Base-by-base conservation (phyloP, 805 yeast genomes). In the Millerago galiae region DNA sequence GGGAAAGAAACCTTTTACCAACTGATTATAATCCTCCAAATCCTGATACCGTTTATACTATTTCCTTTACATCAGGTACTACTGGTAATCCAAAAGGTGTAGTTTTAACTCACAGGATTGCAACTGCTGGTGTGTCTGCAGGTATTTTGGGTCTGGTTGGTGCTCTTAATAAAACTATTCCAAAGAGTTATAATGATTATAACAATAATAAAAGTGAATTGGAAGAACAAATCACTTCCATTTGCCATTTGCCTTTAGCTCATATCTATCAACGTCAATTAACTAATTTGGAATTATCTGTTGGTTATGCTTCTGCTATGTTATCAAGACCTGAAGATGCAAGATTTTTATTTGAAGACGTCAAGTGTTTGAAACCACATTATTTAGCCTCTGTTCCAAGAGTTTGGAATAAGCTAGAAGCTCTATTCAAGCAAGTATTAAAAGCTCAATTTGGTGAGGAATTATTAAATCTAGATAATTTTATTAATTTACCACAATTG, bases 81-180 rank as follows among this genome's bases (percentile, higher is more conserved):
- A 81, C 89, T 2, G 87, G 88, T 3, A 59, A 72, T 31, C 90
- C 90, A 25, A 82, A 82, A 58, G 90, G 90, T 35, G 89, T 79
- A 8, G 74, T 72, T 28, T 39, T 75, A 28, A 65, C 76, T 2
- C 86, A 82, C 38, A 60, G 61, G 25, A 71, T 68, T 48, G 71
- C 75, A 3, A 65, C 70, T 9, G 67, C 81, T 4, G 72, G 68
- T 3, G 70, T 81, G 38, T 65, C 72, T 1, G 54, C 70, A 7
- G 55, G 67, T 0, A 55, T 67, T 35, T 46, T 63, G 10, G 49
- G 60, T 5, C 46, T 64, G n/a, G 42, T 38, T 8, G 48, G 50
- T 11, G 55, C 59, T 3, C 21, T 53, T n/a, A 45, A 53, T 4
- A 28, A 18, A 2, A 34, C 50, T 44, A 39, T 46, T 54, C 6